A percentile compares a stretch with the other conserved stretches of the same genome.
Conservation (phyloP, 169 alveolate species). For the Amoebophrya sp. region DNA sequence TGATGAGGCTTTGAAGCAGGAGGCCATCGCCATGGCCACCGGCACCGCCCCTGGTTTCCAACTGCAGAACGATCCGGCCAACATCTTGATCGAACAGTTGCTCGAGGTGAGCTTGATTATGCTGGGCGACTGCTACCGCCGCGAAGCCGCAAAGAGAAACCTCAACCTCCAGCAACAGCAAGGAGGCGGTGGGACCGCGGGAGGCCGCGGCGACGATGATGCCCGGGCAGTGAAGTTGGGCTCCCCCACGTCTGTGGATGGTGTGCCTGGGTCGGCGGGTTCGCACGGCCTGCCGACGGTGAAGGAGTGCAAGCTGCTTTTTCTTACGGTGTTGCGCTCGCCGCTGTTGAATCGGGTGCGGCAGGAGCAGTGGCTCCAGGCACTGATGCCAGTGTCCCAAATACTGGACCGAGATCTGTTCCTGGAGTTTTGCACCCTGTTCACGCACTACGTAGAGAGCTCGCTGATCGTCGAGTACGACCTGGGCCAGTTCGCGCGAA, state of each 20-base stretch:
- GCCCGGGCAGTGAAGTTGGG: no score
- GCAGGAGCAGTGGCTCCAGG: neutral
- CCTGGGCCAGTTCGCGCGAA: neutral
- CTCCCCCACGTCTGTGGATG: no score
- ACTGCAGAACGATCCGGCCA: neutral
- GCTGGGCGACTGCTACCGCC: neutral
- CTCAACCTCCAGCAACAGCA: neutral
- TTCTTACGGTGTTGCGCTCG: neutral
- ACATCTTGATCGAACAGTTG: neutral
- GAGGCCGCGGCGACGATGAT: no score
- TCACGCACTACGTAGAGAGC: neutral
- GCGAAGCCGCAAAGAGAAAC: neutral
- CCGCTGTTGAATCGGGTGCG: neutral
- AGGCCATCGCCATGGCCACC: neutral
- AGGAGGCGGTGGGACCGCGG: no score
- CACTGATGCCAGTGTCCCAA: neutral
- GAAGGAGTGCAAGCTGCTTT: neutral
- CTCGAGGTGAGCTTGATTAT: neutral
- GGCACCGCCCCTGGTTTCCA: neutral
- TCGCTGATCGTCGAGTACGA: neutral
- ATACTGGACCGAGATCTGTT: neutral
- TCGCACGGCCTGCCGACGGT: neutral
- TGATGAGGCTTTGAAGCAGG: neutral
- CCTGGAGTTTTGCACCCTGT: neutral
- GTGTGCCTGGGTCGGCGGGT: no score